These are phyloP conservation scores for Lophiostoma macrostomum DNA, from an alignment of 495 filamentous ascomycete species.

Conservation along the genomic window DNA sequence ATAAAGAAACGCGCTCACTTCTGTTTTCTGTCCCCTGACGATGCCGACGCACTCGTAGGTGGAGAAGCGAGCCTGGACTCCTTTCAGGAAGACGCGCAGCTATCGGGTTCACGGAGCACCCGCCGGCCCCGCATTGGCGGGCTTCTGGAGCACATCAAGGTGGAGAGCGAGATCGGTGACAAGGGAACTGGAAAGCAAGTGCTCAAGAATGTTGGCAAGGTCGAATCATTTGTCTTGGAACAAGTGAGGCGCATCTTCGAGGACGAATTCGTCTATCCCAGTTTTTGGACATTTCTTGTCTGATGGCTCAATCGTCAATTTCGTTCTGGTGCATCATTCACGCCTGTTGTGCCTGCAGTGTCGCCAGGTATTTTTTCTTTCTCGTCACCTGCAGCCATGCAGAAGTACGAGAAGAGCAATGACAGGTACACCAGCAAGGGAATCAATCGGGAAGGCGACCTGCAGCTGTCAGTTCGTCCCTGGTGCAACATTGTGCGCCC, in stretches of 20 bases:
- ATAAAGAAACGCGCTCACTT: slow-evolving; percentile 82
- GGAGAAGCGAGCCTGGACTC: slow-evolving; percentile 41
- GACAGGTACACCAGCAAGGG: slow-evolving; percentile 8
- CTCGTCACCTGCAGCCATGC: slow-evolving; percentile 26
- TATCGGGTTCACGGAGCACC: slow-evolving; percentile 12
- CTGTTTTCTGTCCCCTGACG: slow-evolving; percentile 86
- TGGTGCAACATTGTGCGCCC: slow-evolving; percentile 20
- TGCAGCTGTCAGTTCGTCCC: slow-evolving; percentile 21
- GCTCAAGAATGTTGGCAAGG: slow-evolving; percentile 96
- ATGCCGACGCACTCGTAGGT: slow-evolving; percentile 60
- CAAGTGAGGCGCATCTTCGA: slow-evolving; percentile 96
- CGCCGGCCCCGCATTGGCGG: slow-evolving; percentile 60
- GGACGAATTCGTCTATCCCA: slow-evolving; percentile 96
- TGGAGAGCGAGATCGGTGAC: slow-evolving; percentile 95
- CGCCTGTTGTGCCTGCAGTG: slow-evolving; percentile 3
- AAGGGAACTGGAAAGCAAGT: slow-evolving; percentile 88
- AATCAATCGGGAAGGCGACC: slow-evolving; percentile 22
- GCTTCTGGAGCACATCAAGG: slow-evolving; percentile 82
- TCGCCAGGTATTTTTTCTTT: background rate
- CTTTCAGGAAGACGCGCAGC: slow-evolving; percentile 42
- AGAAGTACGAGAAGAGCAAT: background rate
- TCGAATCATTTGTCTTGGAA: slow-evolving; percentile 94
- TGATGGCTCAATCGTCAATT: slow-evolving; percentile 40
- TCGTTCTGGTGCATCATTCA: background rate
- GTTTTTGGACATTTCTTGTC: slow-evolving; percentile 95